phyloP scores from a whole-genome alignment of 345 rosid species.

The Brassica carinata region DNA sequence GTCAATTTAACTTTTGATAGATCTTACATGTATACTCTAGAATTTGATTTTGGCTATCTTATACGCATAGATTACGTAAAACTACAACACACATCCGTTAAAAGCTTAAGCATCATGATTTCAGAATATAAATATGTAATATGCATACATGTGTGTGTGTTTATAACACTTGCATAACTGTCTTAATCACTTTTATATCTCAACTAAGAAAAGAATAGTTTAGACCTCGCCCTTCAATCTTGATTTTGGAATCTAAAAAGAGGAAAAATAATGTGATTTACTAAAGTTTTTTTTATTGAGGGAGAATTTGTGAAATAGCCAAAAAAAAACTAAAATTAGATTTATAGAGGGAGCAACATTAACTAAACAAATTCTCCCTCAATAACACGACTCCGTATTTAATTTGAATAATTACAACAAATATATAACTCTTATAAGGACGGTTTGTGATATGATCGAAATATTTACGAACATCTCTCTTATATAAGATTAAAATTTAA shows the following conservation, averaged over 20 bases:
- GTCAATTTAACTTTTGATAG: neutral
- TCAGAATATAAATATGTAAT: neutral
- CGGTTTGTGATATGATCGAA: no score
- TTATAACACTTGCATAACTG: slow-evolving; percentile 11
- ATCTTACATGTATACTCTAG: neutral
- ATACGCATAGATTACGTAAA: neutral
- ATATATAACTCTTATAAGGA: no score
- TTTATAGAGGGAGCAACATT: no score
- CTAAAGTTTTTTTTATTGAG: slow-evolving; percentile 25
- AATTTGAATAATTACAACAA: no score
- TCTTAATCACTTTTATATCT: slow-evolving; percentile 34
- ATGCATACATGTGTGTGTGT: neutral
- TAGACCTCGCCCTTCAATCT: neutral
- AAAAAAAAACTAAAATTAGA: no score
- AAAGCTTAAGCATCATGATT: neutral
- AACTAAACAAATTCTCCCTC: no score
- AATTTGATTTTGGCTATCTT: neutral
- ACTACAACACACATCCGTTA: neutral
- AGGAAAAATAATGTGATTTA: slow-evolving; percentile 22
- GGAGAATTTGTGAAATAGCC: no score
- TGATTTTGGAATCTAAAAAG: neutral
- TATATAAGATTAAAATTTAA: no score
- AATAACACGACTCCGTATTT: no score
- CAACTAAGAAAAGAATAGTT: neutral
- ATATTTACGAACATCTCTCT: no score